phyloP scores from a whole-genome alignment of 768 basidiomycete species.

The Candolleomyces efflorescens region DNA sequence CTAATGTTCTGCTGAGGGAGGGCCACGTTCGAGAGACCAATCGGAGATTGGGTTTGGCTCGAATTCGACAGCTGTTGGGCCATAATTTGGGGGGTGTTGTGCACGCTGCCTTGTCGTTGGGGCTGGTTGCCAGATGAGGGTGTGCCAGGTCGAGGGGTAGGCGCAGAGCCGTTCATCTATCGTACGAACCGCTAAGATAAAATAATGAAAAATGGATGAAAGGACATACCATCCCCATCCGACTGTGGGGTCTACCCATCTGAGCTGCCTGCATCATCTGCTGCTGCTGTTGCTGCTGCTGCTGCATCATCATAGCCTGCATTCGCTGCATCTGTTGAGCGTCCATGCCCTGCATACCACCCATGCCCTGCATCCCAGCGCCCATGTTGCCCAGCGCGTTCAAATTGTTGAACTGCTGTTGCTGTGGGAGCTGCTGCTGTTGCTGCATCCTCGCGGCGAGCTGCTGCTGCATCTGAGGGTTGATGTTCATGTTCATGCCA shows the following conservation, averaged over 20 bases:
- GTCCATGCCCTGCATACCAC: neutral
- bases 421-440: neutral
- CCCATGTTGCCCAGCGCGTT: neutral
- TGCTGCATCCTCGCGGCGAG: constrained; percentile 6
- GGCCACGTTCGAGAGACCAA: neutral
- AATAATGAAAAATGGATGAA: neutral
- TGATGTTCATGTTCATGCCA: constrained; percentile 3
- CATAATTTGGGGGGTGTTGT: neutral
- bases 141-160: neutral
- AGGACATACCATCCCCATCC: neutral
- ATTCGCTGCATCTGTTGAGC: constrained; percentile 1
- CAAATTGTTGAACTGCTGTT: neutral
- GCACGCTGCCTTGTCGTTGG: neutral
- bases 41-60: neutral
- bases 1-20: neutral
- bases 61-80: neutral
- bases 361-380: neutral
- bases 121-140: neutral
- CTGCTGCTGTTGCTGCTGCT: constrained; percentile 14
- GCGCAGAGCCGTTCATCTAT: neutral
- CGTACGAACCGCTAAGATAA: neutral
- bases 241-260: constrained; percentile 1
- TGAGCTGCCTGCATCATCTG: neutral
- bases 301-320: constrained; percentile 6
- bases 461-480: neutral